phyloP scores from a whole-genome alignment of 768 basidiomycete species.

The Pisolithus orientalis region DNA sequence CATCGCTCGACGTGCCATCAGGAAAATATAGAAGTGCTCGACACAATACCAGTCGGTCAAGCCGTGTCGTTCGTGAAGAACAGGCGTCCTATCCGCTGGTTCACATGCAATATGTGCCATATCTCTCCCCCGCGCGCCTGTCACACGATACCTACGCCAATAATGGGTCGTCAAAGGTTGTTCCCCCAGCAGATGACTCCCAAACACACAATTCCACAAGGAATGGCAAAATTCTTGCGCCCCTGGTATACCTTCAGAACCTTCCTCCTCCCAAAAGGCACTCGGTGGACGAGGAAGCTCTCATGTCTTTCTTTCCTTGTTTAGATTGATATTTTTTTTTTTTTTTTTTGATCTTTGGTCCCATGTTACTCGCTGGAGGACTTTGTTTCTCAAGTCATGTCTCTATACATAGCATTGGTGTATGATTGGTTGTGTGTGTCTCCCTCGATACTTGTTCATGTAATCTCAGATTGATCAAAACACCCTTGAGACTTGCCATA shows the following conservation, averaged over 20 bases:
- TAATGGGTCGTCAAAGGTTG: background rate
- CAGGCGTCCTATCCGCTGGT: constrained; percentile 10
- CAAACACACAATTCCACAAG: constrained; percentile 7
- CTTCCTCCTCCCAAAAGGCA: constrained; percentile 59
- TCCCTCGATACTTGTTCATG: background rate
- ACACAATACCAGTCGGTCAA: constrained; percentile 41
- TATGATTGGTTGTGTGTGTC: background rate
- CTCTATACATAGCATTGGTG: background rate
- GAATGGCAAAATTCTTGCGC: constrained; percentile 41
- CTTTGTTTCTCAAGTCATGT: background rate
- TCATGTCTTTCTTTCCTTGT: constrained; percentile 49
- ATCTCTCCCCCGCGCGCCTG: constrained; percentile 23
- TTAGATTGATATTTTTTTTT: constrained; percentile 19
- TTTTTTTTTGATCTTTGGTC: constrained; percentile 4
- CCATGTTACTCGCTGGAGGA: constrained; percentile 1
- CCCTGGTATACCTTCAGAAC: constrained; percentile 56
- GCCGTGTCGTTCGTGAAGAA: constrained; percentile 26
- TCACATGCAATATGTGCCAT: constrained; percentile 25
- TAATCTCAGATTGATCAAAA: too few relatives aligned
- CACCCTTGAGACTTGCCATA: too few relatives aligned
- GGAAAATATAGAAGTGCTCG: constrained; percentile 65
- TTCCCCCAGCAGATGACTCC: background rate
- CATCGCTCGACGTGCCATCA: constrained; percentile 46
- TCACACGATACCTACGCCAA: constrained; percentile 7
- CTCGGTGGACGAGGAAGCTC: constrained; percentile 62